Conservation (phyloP, 1,139 yeast species). For the Pichia sp. region DNA sequence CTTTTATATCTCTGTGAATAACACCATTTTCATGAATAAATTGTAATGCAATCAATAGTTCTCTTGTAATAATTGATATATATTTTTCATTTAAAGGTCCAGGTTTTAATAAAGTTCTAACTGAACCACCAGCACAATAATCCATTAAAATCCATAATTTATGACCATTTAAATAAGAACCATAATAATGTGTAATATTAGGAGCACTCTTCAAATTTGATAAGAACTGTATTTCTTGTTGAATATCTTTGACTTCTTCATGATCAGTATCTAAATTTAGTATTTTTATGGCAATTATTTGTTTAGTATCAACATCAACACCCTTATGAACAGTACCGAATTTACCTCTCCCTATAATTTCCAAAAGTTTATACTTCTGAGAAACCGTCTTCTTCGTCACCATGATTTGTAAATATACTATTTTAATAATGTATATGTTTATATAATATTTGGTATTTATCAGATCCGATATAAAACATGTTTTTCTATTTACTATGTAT, state of each 20-base stretch:
- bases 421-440: too few species aligned
- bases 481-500: too few species aligned
- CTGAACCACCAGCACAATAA: slow-evolving; percentile 93
- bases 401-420: not conserved
- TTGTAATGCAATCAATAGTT: slow-evolving; percentile 66
- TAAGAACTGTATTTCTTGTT: slow-evolving; percentile 82
- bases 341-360: slow-evolving; percentile 91
- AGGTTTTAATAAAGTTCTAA: slow-evolving; percentile 78
- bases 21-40: slow-evolving; percentile 86
- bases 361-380: slow-evolving; percentile 64
- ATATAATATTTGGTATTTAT: too few species aligned
- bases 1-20: slow-evolving; percentile 91
- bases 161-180: slow-evolving; percentile 79
- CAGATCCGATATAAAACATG: too few species aligned
- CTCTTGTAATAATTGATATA: slow-evolving; percentile 76
- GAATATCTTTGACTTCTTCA: slow-evolving; percentile 93
- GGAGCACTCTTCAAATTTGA: slow-evolving; percentile 79
- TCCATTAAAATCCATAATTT: slow-evolving; percentile 98
- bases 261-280: slow-evolving; percentile 87
- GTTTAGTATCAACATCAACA: slow-evolving; percentile 53
- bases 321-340: slow-evolving; percentile 97
- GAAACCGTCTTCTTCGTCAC: slow-evolving; percentile 23
- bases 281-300: slow-evolving; percentile 87
- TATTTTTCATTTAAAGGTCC: slow-evolving; percentile 84
- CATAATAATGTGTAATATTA: slow-evolving; percentile 88